Base-by-base conservation (phyloP, 345 rosid genomes). In the Ricinus communis region DNA sequence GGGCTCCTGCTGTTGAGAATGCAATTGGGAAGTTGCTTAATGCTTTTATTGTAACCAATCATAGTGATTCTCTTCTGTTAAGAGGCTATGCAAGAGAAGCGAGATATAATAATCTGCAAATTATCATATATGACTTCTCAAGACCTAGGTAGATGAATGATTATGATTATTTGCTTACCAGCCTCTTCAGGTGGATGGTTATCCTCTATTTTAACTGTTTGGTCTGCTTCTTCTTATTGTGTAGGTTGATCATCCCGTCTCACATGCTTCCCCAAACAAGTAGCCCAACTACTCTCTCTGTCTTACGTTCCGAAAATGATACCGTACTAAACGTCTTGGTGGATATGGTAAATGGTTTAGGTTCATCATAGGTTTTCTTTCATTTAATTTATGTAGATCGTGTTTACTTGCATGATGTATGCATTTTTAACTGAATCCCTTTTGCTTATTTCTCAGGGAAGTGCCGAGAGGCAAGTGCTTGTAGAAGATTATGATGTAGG, bases 1-100 rank as follows among this genome's bases (percentile, higher is more conserved):
- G 99, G 99, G 99, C 88, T 80, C 83, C 86, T 71, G 87, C 93
- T 65, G 93, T 86, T 87, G 99, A 95, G 77, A 85, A 83, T 82
- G 96, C 99, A 49, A 63, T 95, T 54, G 97, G 97, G 70, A 92
- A 64, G 79, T 56, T 92, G 79, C 85, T 92, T 30, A 95, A 95
- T 84, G 97, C 97, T 77, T 95, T 95, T 81, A 89, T 95, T 65
- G 99, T 88, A 77, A 89, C 97, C 43, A 83, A 86, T 75, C 97
- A 93, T 72, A 84, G 74, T 72, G 99, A 95, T 82, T 82, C 85
- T 11, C 87, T 80, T 77, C 71, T 76, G 73, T 85, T 95, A 56
- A 85, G 91, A 84, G 60, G 77, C 71, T 95, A 96, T 79, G 99
- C 91, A 1, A 82, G 72, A 33, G 93, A 90, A 67, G 92, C 89